Conservation (phyloP, 257 asterid species). For the Solanum corneliomulleri region DNA sequence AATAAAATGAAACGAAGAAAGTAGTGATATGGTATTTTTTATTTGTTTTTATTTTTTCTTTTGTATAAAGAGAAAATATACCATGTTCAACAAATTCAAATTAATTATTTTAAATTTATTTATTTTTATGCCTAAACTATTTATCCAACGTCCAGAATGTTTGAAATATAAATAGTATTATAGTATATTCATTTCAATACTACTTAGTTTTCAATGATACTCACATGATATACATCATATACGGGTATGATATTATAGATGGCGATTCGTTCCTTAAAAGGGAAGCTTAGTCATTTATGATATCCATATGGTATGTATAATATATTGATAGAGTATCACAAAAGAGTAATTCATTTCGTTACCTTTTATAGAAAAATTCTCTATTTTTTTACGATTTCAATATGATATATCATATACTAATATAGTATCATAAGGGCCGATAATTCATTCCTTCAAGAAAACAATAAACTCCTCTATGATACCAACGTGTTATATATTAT, state of each 20-base stretch:
- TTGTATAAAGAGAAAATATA: too few relatives aligned
- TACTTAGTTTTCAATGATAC: neutral
- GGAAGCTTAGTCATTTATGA: neutral
- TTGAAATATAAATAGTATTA: neutral
- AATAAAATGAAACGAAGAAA: neutral
- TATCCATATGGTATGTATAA: neutral
- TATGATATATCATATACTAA: neutral
- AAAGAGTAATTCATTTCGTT: neutral
- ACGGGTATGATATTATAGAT: neutral
- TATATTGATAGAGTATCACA: neutral
- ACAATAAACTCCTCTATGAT: neutral
- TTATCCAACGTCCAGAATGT: neutral
- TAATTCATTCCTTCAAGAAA: too few relatives aligned
- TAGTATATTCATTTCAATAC: neutral
- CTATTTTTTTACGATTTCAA: neutral
- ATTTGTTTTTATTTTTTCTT: too few relatives aligned
- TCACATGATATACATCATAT: neutral
- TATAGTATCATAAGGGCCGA: neutral
- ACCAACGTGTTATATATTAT: neutral
- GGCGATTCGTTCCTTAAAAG: neutral
- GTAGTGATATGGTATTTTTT: neutral
- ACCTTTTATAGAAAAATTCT: too few relatives aligned
- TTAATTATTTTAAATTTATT: too few relatives aligned
- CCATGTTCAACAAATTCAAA: neutral
- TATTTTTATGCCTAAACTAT: neutral